Evolutionary conservation across 352 stramenopile species (phyloP).

Genomic region (Phytopythium chamaehyphon): DNA sequence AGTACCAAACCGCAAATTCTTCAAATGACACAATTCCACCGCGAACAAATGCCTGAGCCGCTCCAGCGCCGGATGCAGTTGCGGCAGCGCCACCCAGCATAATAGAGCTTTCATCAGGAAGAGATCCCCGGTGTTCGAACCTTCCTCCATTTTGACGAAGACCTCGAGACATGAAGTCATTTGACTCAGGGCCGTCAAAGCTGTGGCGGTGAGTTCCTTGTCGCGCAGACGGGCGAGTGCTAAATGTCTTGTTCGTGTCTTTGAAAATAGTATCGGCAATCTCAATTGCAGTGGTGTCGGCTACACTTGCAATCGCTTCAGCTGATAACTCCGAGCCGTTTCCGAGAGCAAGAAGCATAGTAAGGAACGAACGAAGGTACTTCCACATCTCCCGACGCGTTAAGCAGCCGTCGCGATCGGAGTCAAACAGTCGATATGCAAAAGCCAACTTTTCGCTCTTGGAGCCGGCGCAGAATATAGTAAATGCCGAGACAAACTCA

Average conservation of each 20-base stretch:
- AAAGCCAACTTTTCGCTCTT: slow-evolving; percentile 96
- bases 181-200: slow-evolving; percentile 48
- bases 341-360: slow-evolving; percentile 92
- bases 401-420: slow-evolving; percentile 87
- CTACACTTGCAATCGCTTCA: slow-evolving; percentile 76
- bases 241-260: slow-evolving; percentile 79
- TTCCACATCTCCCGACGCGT: slow-evolving; percentile 89
- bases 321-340: slow-evolving; percentile 83
- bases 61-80: slow-evolving; percentile 49
- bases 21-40: slow-evolving; percentile 80
- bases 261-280: slow-evolving; percentile 84
- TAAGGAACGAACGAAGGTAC: slow-evolving; percentile 93
- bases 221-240: slow-evolving; percentile 30
- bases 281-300: slow-evolving; percentile 74
- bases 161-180: slow-evolving; percentile 20
- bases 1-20: slow-evolving; percentile 87
- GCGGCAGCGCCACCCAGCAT: slow-evolving; percentile 49
- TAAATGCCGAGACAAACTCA: slow-evolving; percentile 93
- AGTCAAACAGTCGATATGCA: slow-evolving; percentile 89
- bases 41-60: slow-evolving; percentile 63
- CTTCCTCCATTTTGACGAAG: slow-evolving; percentile 32
- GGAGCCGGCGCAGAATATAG: slow-evolving; percentile 91
- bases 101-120: slow-evolving; percentile 54
- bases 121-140: slow-evolving; percentile 70
- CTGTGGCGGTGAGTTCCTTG: slow-evolving; percentile 38